phyloP scores from a whole-genome alignment of 495 filamentous ascomycete species.

The Aspergillus affinis region DNA sequence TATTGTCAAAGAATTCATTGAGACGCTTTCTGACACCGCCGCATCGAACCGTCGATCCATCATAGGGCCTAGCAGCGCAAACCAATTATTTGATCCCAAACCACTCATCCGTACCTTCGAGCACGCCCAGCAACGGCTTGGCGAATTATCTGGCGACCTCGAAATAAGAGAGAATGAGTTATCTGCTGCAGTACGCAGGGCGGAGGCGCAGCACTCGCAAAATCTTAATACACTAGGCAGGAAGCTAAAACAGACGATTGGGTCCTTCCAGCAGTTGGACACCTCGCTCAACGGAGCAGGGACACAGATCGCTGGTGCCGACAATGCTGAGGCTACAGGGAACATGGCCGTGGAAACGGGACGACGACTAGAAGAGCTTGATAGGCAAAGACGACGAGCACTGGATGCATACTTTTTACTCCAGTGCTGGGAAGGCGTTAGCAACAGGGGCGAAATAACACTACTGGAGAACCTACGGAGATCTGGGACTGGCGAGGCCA shows the following conservation, averaged over 20 bases:
- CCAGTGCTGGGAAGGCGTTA: slow-evolving; percentile 93
- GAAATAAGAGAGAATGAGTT: slow-evolving; percentile 87
- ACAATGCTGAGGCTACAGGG: slow-evolving; percentile 62
- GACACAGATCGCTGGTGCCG: slow-evolving; percentile 38
- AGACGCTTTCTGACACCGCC: slow-evolving; percentile 83
- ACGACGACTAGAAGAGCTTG: slow-evolving; percentile 87
- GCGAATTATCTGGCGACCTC: slow-evolving; percentile 79
- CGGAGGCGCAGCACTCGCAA: slow-evolving; percentile 87
- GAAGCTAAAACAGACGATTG: slow-evolving; percentile 88
- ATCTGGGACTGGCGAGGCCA: slow-evolving; percentile 78
- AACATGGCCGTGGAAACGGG: slow-evolving; percentile 94
- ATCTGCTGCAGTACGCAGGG: slow-evolving; percentile 80
- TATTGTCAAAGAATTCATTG: slow-evolving; percentile 96
- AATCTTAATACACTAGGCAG: slow-evolving; percentile 79
- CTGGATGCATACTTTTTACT: slow-evolving; percentile 93
- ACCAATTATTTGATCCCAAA: slow-evolving; percentile 91
- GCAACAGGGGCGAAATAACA: slow-evolving; percentile 76
- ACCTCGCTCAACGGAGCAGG: slow-evolving; percentile 61
- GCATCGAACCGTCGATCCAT: slow-evolving; percentile 74
- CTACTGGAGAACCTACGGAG: slow-evolving; percentile 77
- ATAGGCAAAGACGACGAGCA: slow-evolving; percentile 84
- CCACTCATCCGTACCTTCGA: slow-evolving; percentile 96
- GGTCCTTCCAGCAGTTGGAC: slow-evolving; percentile 86
- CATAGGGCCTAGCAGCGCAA: slow-evolving; percentile 41
- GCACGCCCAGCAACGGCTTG: slow-evolving; percentile 75